phyloP scores from a whole-genome alignment of 768 basidiomycete species.

The Mycena epipterygia region DNA sequence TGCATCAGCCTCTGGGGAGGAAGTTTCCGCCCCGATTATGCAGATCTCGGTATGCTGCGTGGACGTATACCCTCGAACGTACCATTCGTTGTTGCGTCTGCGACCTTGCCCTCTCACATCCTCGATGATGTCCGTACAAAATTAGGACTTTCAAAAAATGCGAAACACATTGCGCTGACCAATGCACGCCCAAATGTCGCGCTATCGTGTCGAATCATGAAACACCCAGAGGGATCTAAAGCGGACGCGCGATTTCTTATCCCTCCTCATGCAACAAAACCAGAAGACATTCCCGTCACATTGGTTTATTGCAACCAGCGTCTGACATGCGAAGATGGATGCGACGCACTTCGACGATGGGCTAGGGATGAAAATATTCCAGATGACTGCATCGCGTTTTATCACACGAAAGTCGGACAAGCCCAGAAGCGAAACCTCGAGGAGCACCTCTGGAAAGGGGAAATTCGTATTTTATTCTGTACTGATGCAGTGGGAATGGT shows the following conservation, averaged over 20 bases:
- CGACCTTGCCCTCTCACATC: conserved; percentile 31
- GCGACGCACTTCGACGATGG: conserved; percentile 36
- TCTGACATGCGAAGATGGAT: conserved; percentile 24
- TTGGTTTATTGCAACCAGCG: conserved; percentile 41
- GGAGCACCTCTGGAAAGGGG: conserved; percentile 24
- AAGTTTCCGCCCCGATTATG: conserved; percentile 31
- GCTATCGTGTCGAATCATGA: conserved; percentile 40
- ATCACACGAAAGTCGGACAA: conserved; percentile 40
- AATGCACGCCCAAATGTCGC: conserved; percentile 43
- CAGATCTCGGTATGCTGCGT: conserved; percentile 28
- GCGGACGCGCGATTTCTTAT: conserved; percentile 43
- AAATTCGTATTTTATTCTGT: conserved; percentile 37
- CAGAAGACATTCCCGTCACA: conserved; percentile 36
- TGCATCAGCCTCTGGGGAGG: conserved; percentile 38
- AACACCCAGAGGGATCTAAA: conserved; percentile 29
- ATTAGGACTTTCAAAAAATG: conserved; percentile 18
- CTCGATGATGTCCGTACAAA: conserved; percentile 27
- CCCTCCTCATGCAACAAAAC: conserved; percentile 16
- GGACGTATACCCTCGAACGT: conserved; percentile 30
- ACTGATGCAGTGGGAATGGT: conserved; percentile 48
- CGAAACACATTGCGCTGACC: conserved; percentile 12
- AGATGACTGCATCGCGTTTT: conserved; percentile 35
- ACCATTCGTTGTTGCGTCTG: conserved; percentile 33
- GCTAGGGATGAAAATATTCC: conserved; percentile 31
- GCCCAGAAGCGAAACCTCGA: conserved; percentile 38